Conservation (phyloP, 345 rosid genomes). For the Cochlearia excelsa region DNA sequence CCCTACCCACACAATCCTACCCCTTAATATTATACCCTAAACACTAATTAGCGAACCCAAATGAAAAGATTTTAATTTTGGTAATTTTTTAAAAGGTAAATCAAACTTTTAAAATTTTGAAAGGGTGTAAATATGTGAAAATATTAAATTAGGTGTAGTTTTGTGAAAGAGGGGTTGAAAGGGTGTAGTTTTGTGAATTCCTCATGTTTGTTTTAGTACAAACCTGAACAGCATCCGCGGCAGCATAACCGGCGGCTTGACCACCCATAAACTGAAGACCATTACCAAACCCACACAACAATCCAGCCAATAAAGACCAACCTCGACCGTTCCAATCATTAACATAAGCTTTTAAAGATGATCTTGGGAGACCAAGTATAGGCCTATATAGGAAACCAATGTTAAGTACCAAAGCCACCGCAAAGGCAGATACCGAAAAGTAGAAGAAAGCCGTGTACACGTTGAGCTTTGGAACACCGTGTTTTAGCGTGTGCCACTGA, state of each 20-base stretch:
- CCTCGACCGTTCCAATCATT: constrained; percentile 68
- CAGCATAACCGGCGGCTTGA: constrained; percentile 90
- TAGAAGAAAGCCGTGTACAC: constrained; percentile 81
- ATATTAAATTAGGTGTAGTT: too few species aligned
- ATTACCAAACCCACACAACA: constrained; percentile 76
- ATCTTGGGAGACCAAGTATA: constrained; percentile 50
- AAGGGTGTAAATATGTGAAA: too few species aligned
- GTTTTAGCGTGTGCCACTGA: constrained; percentile 67
- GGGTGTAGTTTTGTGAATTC: too few species aligned
- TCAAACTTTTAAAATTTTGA: too few species aligned
- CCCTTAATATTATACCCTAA: too few species aligned
- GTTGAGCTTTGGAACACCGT: constrained; percentile 65
- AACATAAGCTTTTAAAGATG: constrained; percentile 59
- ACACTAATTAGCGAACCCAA: too few species aligned
- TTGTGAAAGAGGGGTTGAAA: too few species aligned
- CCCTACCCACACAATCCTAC: too few species aligned
- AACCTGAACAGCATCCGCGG: constrained; percentile 85
- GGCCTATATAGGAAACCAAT: constrained; percentile 65
- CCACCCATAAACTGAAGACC: constrained; percentile 93
- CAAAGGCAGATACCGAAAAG: constrained; percentile 64
- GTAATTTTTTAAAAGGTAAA: too few species aligned
- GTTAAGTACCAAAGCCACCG: constrained; percentile 55
- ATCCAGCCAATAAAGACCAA: constrained; percentile 76
- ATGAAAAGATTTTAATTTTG: too few species aligned
- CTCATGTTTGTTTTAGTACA: not conserved